These are phyloP conservation scores for Salix udensis DNA, from an alignment of 345 rosid species.

Conservation along the genomic window DNA sequence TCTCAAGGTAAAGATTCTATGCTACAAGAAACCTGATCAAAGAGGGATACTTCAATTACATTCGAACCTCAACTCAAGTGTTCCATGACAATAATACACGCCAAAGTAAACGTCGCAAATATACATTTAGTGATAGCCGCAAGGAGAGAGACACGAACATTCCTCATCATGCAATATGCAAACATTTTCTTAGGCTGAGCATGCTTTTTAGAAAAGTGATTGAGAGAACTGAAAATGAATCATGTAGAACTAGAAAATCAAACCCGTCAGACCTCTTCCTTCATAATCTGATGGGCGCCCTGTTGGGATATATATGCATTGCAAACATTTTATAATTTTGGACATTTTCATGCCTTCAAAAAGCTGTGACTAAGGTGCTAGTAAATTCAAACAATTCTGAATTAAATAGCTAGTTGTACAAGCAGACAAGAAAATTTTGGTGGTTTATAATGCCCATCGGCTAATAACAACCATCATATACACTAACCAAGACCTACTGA, in stretches of 20 bases:
- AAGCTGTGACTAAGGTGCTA: neutral
- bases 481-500: constrained; percentile 54
- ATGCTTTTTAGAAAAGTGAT: neutral
- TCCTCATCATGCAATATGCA: neutral
- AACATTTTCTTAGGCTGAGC: neutral
- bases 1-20: neutral
- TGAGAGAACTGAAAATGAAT: neutral
- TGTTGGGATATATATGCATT: too few species aligned
- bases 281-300: neutral
- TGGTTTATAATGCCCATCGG: neutral
- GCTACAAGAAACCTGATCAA: neutral
- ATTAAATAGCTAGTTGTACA: neutral
- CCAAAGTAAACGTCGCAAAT: neutral
- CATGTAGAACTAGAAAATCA: neutral
- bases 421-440: neutral
- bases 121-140: neutral
- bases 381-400: neutral
- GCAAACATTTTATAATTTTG: neutral
- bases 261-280: neutral
- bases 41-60: neutral
- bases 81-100: neutral
- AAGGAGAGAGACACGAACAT: neutral
- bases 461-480: neutral
- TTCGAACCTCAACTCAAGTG: neutral
- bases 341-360: neutral